Evolutionary conservation across 805 yeast genomes (phyloP), one percentile per base, ranked within the genome.

Genomic region (Ogataea paraovalis): DNA sequence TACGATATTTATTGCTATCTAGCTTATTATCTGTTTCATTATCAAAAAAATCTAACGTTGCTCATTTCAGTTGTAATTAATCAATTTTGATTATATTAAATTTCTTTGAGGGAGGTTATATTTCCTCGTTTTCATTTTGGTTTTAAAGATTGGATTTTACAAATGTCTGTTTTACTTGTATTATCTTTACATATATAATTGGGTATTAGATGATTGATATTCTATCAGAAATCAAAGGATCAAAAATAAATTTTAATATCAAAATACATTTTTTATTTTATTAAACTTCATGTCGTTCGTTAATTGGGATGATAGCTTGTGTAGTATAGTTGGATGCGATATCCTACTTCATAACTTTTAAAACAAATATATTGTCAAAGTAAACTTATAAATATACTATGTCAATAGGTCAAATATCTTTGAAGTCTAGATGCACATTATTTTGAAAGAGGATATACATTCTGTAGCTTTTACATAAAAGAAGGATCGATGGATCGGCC

Each of bases 11-110:
- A 21, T 18, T 37, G 20, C 28, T 23, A 23, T 39, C 30, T 39
- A 39, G n/a, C 44, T 41, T 41, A 21, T 21, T 41, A 19, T 22
- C 32, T 10, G 32, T 41, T 19, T 41, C 37, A 21, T 30, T 21
- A 14, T 25, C 10, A 40, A 30, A 30, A 30, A 30, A 30, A 12
- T 30, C 16, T 30, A 30, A 30, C 34, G 34, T 30, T 30, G 34
- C 34, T 30, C 34, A 30, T 30, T 7, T 30, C 34, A 30, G 34
- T 30, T 30, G 16, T 14, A 30, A 30, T 30, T 30, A 30, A 30
- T 30, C 34, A 9, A 30, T 30, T 30, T 30, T 30, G 34, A 30
- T 30, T 30, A 5, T 30, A 30, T 30, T 8, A 30, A 30, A 7
- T 25, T 25, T 7, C 12, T 30, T 30, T 30, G 13, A 14, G 34